Conservation (phyloP, 2,329 filamentous ascomycete species). For the Colletotrichum tropicicola region DNA sequence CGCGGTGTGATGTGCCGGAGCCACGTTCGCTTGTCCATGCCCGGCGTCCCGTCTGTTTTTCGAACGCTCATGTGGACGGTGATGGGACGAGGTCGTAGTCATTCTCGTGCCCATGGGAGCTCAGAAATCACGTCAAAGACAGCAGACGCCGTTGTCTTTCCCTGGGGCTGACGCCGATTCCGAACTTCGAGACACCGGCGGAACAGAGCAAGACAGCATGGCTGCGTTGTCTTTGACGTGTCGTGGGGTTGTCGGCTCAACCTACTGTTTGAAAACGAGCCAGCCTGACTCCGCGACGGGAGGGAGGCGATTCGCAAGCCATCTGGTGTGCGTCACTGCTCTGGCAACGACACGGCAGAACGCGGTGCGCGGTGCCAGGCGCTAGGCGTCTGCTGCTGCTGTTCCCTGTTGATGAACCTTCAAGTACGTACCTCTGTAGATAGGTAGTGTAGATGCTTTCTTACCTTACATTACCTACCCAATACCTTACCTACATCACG, state of each 20-base stretch:
- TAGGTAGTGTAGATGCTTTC: too few species aligned
- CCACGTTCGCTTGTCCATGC: slow-evolving; percentile 6
- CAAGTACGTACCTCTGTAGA: too few species aligned
- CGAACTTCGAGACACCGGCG: slow-evolving; percentile 10
- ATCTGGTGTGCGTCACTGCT: slow-evolving; percentile 20
- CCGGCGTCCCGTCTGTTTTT: not conserved
- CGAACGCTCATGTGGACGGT: not conserved
- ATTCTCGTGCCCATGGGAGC: too few species aligned
- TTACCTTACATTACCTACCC: too few species aligned
- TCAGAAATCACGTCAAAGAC: too few species aligned
- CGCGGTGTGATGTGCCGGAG: not conserved
- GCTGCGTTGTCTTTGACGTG: not conserved
- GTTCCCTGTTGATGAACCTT: too few species aligned
- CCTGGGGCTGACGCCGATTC: slow-evolving; percentile 4
- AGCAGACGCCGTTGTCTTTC: not conserved
- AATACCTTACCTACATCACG: too few species aligned
- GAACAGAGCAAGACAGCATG: slow-evolving; percentile 6
- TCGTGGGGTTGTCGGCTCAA: slow-evolving; percentile 4
- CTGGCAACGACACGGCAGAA: slow-evolving; percentile 15
- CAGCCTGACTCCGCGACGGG: not conserved
- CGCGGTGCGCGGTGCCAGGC: not conserved
- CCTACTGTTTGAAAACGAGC: not conserved
- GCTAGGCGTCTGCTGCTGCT: too few species aligned
- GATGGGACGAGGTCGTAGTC: too few species aligned
- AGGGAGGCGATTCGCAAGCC: slow-evolving; percentile 13